Conservation (phyloP, 257 asterid species). For the Solanum ossicruentum region DNA sequence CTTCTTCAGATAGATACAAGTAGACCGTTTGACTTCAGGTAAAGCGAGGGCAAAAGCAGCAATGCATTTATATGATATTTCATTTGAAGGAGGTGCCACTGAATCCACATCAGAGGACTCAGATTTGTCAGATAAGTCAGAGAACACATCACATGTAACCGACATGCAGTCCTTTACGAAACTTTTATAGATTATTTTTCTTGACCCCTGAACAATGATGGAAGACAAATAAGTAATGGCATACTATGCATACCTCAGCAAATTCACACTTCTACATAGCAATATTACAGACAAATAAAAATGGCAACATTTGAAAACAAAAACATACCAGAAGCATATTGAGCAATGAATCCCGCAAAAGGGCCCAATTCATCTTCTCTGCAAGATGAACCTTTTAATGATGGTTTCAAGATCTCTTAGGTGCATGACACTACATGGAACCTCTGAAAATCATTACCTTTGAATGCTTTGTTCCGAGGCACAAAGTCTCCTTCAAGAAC, state of each 20-base stretch:
- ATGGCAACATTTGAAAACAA: background rate
- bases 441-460: conserved; percentile 25
- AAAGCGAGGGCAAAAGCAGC: conserved; percentile 39
- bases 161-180: conserved; percentile 52
- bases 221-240: background rate
- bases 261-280: background rate
- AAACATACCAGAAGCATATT: conserved; percentile 60
- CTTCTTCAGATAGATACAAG: conserved; percentile 43
- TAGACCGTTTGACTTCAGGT: conserved; percentile 45
- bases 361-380: conserved; percentile 64
- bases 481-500: conserved; percentile 61
- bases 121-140: conserved; percentile 2
- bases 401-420: background rate
- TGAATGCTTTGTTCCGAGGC: conserved; percentile 48
- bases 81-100: conserved; percentile 13
- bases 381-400: conserved; percentile 12
- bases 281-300: background rate
- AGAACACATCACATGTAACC: conserved; percentile 23
- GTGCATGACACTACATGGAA: background rate
- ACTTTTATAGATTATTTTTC: conserved; percentile 55
- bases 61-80: conserved; percentile 11
- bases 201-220: conserved; percentile 62
- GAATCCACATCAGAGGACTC: conserved; percentile 18
- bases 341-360: conserved; percentile 62
- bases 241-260: background rate